Percentiles rank a stretch among this genome's conserved stretches.
Evolutionary conservation across 192 early-diverging fungal genomes (phyloP).

Genomic region (Entomortierella parvispora): DNA sequence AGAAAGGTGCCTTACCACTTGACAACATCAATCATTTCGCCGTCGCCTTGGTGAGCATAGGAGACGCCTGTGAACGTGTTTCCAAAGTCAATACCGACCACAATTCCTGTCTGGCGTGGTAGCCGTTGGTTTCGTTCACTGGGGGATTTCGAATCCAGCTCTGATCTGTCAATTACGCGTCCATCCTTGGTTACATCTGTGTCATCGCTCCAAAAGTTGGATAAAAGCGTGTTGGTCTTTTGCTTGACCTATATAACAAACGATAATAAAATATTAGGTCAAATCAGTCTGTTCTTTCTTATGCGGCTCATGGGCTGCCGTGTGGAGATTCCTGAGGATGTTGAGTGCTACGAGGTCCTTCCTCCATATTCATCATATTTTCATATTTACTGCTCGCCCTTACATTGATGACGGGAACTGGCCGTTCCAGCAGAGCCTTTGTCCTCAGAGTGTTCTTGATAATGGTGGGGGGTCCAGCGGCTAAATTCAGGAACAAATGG

Average conservation of each 20-base stretch:
- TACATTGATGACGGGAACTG: slow-evolving; percentile 21
- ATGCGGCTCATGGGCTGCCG: neutral
- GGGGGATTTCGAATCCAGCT: neutral
- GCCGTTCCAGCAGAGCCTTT: slow-evolving; percentile 21
- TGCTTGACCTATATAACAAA: slow-evolving; percentile 15
- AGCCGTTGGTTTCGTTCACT: slow-evolving; percentile 9
- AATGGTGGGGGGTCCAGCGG: slow-evolving; percentile 22
- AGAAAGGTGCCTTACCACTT: slow-evolving; percentile 13
- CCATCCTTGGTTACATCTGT: slow-evolving; percentile 29
- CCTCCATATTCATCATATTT: too few species aligned
- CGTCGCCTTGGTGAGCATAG: slow-evolving; percentile 25
- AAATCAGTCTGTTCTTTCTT: neutral
- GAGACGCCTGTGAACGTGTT: slow-evolving; percentile 27
- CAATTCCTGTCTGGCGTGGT: slow-evolving; percentile 21
- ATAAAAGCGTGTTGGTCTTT: slow-evolving; percentile 21
- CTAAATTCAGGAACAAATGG: slow-evolving; percentile 7
- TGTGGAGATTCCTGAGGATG: neutral
- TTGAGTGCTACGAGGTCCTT: neutral
- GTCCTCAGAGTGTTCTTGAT: slow-evolving; percentile 23
- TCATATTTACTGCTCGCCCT: neutral
- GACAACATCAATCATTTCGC: slow-evolving; percentile 32
- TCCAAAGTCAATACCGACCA: slow-evolving; percentile 28
- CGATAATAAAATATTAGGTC: neutral
- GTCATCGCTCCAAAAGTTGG: slow-evolving; percentile 26
- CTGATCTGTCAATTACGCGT: slow-evolving; percentile 20